Base-by-base conservation (phyloP, 2,329 filamentous ascomycete genomes). In the Epicoccum sorghinum region DNA sequence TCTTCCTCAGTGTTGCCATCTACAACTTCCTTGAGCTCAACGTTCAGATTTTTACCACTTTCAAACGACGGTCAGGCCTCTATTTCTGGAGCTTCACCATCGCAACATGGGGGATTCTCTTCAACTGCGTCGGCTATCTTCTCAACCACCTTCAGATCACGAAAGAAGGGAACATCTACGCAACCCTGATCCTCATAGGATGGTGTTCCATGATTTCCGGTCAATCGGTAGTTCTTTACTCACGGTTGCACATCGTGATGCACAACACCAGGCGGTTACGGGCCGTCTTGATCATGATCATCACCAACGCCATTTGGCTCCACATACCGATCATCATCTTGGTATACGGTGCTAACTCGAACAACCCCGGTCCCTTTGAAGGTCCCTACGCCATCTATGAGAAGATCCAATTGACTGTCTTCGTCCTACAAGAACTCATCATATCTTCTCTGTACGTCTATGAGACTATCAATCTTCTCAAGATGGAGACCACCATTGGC, bases 161-260 rank as follows among this genome's bases (percentile, higher is more conserved):
- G 3, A 48, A 29, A 2, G 37, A 57, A 10, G 54, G 37, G 12
- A 57, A 63, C 22, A 25, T 65, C 3, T 63, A 57, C 25, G 74
- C 75, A 53, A 76, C 77, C 4, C 59, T 82, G 4, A 69, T 82
- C 23, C 77, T 76, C n/a, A 59, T 86, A 56, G 84, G 82, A n/a
- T 82, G 84, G 81, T 81, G 80, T 64, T 62, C 72, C 2, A 86
- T 86, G 82, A 82, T 87, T 0, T 85, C 83, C 0, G 85, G 84
- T 0, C 83, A 86, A 65, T 79, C 80, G 0, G 60, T 86, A 12
- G 85, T 87, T 2, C 73, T 87, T 0, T 87, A 84, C 70, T 86
- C 84, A 2, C 78, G 85, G 8, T 74, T 87, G 1, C 83, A 87
- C 61, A 75, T 88, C 1, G 78, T 88, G 7, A 69, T 85, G 24